Conservation (phyloP, 2,329 filamentous ascomycete genomes). For the Boeremia lycopersici region DNA sequence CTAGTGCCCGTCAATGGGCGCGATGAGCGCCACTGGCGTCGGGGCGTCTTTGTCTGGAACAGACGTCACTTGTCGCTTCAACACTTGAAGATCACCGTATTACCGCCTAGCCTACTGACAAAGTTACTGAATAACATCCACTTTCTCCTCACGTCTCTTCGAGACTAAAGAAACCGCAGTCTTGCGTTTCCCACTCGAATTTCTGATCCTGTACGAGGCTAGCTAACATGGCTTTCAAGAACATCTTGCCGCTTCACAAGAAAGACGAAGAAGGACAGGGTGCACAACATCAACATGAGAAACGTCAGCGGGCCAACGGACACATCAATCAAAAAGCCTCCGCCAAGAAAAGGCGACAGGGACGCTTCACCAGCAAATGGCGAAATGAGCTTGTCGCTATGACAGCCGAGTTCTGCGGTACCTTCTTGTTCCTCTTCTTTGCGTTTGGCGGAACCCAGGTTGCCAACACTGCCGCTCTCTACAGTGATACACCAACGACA, state of each 20-base stretch:
- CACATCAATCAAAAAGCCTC: constrained; percentile 9
- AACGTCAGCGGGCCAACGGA: constrained; percentile 11
- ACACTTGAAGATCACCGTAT: background rate
- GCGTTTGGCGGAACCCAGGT: constrained; percentile 48
- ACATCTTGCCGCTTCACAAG: constrained; percentile 16
- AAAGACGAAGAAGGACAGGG: background rate
- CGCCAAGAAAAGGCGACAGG: constrained; percentile 1
- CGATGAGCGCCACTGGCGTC: constrained; percentile 9
- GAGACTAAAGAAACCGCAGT: background rate
- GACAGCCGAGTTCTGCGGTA: constrained; percentile 47
- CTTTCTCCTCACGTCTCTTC: background rate
- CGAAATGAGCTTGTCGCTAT: constrained; percentile 46
- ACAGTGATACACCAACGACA: constrained; percentile 26
- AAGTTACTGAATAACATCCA: background rate
- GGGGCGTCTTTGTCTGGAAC: constrained; percentile 11
- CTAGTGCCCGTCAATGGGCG: constrained; percentile 8
- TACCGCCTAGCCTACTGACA: background rate
- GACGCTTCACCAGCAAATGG: constrained; percentile 27
- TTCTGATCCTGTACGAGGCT: background rate
- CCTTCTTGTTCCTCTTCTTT: constrained; percentile 51
- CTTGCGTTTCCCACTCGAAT: background rate
- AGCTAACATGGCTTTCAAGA: constrained; percentile 10
- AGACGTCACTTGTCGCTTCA: constrained; percentile 11
- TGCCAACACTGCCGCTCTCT: constrained; percentile 41
- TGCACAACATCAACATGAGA: constrained; percentile 6